A percentile compares a stretch with the other conserved stretches of the same genome.
These are phyloP conservation scores for Cantharellus cinnabarinus DNA, from an alignment of 768 basidiomycete species.

Conservation along the genomic window DNA sequence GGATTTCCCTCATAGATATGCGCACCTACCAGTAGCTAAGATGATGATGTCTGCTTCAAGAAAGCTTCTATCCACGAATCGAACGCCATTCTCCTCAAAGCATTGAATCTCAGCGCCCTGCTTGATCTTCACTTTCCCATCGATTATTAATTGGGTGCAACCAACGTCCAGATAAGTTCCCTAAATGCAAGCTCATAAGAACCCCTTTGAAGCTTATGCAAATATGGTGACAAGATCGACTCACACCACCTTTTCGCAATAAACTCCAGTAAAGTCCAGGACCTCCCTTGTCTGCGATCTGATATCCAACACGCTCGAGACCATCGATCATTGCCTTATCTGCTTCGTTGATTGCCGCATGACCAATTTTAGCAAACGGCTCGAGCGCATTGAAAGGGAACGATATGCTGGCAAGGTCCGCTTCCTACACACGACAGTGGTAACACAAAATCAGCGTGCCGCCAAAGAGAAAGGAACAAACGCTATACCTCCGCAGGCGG, in stretches of 20 bases:
- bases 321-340: constrained; percentile 12
- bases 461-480: background rate
- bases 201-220: background rate
- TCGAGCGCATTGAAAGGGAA: background rate
- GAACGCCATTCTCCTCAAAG: background rate
- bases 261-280: background rate
- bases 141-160: background rate
- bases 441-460: no score
- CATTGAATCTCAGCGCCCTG: background rate
- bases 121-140: background rate
- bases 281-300: background rate
- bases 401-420: background rate
- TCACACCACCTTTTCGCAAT: background rate
- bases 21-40: background rate
- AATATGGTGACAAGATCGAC: background rate
- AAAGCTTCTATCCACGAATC: background rate
- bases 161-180: background rate
- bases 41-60: background rate
- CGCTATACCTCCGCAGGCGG: constrained; percentile 1
- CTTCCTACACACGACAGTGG: background rate
- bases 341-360: constrained; percentile 11
- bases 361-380: background rate
- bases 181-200: background rate
- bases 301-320: constrained; percentile 11
- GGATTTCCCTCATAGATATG: background rate